Base-by-base conservation (phyloP, 768 basidiomycete species). In the Hericium erinaceus region DNA sequence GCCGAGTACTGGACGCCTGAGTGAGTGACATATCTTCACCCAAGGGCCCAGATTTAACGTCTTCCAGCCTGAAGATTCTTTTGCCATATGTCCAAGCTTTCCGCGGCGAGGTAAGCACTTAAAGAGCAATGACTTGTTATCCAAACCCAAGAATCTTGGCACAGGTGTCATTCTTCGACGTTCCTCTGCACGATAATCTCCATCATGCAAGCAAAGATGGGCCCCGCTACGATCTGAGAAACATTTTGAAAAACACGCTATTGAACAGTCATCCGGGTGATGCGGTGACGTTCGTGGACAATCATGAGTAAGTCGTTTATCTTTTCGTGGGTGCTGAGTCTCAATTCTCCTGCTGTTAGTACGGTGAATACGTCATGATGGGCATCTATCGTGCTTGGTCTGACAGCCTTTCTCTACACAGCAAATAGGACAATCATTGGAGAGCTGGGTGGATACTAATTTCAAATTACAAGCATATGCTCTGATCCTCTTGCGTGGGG, bases 271-370 rank as follows among this genome's bases (percentile, higher is more conserved):
- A 82, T 59, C 92, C 94, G 2, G 74, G 78, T 26, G 89, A 93
- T 66, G 89, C 93, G 4, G 90, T 97, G 5, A 92, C 90, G 0
- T 92, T 92, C 65, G 90, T 92, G 7, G 90, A 93, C 64, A 93
- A 92, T 68, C 90, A 93, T 62, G 91, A 93, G 90, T 91, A 60
- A 70, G 85, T 72, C 39, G 54, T 39, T 26, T 39, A 26, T 20
- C 41, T 24, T 55, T 58, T 57, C 10, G 16, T 46, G 28, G 59
- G 61, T 49, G 48, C 46, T 46, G 39, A 46, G 33, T 7, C 58
- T 57, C 26, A 54, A 56, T 26, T 26, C 24, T 24, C 1, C 22
- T 26, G 16, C 16, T 33, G 39, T 53, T 59, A 89, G 87, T 61
- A 90, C 88, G 66, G 88, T 89, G 72, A 72, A 68, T 66, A 37